Conservation (phyloP, 208 protist genomes). For the Leishmania major region DNA sequence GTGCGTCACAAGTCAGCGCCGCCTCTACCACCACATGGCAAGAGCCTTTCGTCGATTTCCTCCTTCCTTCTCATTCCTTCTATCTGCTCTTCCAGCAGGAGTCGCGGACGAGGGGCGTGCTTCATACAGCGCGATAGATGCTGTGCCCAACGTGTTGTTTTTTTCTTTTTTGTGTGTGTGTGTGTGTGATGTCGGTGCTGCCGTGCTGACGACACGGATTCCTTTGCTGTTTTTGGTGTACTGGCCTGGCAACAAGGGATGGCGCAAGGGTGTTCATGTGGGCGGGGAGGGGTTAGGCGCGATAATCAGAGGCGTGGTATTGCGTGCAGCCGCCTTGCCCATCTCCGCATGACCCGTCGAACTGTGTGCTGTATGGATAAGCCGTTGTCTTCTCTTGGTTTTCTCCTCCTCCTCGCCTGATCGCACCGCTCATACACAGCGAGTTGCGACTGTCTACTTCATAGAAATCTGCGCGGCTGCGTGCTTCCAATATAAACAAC, state of each 20-base stretch:
- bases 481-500: not conserved
- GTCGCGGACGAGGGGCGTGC: too few relatives aligned
- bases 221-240: not conserved
- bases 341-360: not conserved
- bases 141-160: not conserved
- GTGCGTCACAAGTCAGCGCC: not conserved
- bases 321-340: not conserved
- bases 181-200: not conserved
- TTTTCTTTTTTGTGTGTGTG: not conserved
- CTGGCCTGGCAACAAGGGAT: not conserved
- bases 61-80: too few relatives aligned
- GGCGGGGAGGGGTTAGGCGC: not conserved
- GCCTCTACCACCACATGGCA: not conserved
- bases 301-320: not conserved
- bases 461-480: not conserved
- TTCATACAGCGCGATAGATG: not conserved
- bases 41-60: not conserved
- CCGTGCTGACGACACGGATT: not conserved
- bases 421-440: conserved; percentile 4
- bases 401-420: not conserved
- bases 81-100: not conserved
- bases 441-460: not conserved
- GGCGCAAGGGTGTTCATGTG: not conserved
- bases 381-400: not conserved
- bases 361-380: not conserved